Conservation (phyloP, 2,329 filamentous ascomycete species). For the Colletotrichum eleusines region DNA sequence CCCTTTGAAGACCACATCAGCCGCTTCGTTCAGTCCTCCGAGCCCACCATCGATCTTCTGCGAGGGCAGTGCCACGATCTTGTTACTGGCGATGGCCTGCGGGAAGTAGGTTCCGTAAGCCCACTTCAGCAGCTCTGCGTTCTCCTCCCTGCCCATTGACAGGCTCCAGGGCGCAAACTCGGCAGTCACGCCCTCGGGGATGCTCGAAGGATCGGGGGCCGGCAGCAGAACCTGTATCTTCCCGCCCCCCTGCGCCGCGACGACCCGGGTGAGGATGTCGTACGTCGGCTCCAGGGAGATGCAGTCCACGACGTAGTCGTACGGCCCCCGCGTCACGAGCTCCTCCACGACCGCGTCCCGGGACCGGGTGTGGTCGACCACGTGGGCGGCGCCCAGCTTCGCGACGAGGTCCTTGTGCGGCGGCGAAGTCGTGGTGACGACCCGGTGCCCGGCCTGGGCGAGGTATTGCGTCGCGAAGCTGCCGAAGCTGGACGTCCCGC, state of each 20-base stretch:
- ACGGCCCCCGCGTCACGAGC: slow-evolving; percentile 46
- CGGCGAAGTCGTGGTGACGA: slow-evolving; percentile 57
- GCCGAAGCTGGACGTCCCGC: slow-evolving; percentile 61
- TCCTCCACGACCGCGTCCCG: slow-evolving; percentile 41
- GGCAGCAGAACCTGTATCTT: slow-evolving; percentile 25
- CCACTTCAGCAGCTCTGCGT: slow-evolving; percentile 21
- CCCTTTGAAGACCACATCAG: slow-evolving; percentile 24
- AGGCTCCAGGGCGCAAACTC: slow-evolving; percentile 9
- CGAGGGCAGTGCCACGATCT: neutral
- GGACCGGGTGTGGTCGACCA: slow-evolving; percentile 58
- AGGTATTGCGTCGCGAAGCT: slow-evolving; percentile 60
- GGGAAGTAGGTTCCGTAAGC: slow-evolving; percentile 23
- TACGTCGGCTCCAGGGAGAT: slow-evolving; percentile 46
- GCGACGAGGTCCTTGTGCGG: slow-evolving; percentile 57
- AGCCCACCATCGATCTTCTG: slow-evolving; percentile 19
- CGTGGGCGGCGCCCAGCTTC: slow-evolving; percentile 57
- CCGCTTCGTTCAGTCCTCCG: slow-evolving; percentile 13
- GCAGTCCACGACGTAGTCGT: slow-evolving; percentile 47
- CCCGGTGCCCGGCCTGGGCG: slow-evolving; percentile 57
- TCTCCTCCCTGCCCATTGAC: slow-evolving; percentile 4
- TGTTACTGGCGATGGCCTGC: slow-evolving; percentile 11
- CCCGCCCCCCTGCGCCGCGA: slow-evolving; percentile 34
- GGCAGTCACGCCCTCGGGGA: slow-evolving; percentile 17
- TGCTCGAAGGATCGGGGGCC: neutral
- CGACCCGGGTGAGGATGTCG: slow-evolving; percentile 41